Percentiles rank a stretch among this genome's conserved stretches.
phyloP scores from a whole-genome alignment of 2,329 filamentous ascomycete species.

The Cladophialophora psammophila region DNA sequence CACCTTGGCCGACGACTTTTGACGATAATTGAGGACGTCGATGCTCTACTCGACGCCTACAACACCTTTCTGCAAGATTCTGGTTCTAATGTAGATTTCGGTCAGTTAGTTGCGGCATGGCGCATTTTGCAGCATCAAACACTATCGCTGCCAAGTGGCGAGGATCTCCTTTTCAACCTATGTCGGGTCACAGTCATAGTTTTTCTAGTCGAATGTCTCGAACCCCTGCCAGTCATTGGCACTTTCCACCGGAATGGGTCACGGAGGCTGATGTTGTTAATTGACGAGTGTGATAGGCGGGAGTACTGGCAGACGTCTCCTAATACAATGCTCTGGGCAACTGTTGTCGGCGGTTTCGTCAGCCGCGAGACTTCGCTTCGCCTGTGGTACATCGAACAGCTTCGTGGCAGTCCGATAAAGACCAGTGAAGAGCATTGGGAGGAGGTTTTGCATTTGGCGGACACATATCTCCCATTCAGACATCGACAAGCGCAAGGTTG shows the following conservation, averaged over 20 bases:
- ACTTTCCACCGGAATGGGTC: slow-evolving; percentile 22
- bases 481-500: slow-evolving; percentile 24
- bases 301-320: slow-evolving; percentile 41
- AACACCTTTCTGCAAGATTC: slow-evolving; percentile 11
- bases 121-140: slow-evolving; percentile 26
- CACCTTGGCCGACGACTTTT: slow-evolving; percentile 8
- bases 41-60: slow-evolving; percentile 17
- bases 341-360: slow-evolving; percentile 48
- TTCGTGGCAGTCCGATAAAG: slow-evolving; percentile 14
- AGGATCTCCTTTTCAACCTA: slow-evolving; percentile 20
- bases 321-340: slow-evolving; percentile 46
- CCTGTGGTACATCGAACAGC: slow-evolving; percentile 22
- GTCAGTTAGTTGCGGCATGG: slow-evolving; percentile 22
- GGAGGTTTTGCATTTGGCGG: slow-evolving; percentile 6
- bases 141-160: slow-evolving; percentile 11
- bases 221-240: slow-evolving; percentile 15
- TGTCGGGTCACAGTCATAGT: slow-evolving; percentile 24
- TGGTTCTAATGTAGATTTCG: slow-evolving; percentile 21
- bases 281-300: slow-evolving; percentile 40
- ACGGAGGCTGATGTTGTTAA: slow-evolving; percentile 29
- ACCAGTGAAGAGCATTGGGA: slow-evolving; percentile 6
- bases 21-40: slow-evolving; percentile 10
- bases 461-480: slow-evolving; percentile 20
- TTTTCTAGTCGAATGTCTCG: slow-evolving; percentile 28
- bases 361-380: slow-evolving; percentile 33